Conservation (phyloP, 2,329 filamentous ascomycete genomes). For the Aspergillus quadricinctus region DNA sequence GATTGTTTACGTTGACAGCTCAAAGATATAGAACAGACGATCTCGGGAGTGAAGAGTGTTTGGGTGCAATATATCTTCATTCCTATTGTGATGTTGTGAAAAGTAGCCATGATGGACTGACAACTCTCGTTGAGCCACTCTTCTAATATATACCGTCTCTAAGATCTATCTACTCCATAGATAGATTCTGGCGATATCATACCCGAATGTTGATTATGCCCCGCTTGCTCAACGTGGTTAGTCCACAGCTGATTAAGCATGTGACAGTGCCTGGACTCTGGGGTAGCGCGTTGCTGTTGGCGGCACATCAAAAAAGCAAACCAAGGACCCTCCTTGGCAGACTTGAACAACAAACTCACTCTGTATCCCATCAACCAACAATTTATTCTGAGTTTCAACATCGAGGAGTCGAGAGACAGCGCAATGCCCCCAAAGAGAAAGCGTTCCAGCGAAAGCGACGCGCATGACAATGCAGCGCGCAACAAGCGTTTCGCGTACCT, state of each 20-base stretch:
- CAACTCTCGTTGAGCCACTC: not conserved
- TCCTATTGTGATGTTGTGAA: not conserved
- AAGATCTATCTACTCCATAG: no score
- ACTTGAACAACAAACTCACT: not conserved
- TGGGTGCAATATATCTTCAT: not conserved
- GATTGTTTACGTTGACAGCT: not conserved
- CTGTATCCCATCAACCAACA: not conserved
- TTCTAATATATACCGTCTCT: not conserved
- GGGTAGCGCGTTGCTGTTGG: not conserved
- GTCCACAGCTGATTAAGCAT: not conserved
- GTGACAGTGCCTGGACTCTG: not conserved
- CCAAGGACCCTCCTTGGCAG: not conserved
- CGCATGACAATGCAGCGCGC: conserved; percentile 11
- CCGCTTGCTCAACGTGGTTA: not conserved
- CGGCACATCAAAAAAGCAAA: not conserved
- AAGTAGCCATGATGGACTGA: not conserved
- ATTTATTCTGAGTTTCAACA: not conserved
- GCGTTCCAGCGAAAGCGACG: conserved; percentile 18
- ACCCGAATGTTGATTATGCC: not conserved
- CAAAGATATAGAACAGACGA: not conserved
- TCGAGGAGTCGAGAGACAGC: not conserved
- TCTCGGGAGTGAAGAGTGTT: not conserved
- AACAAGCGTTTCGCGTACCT: conserved; percentile 36
- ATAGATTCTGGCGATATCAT: not conserved
- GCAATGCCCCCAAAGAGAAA: conserved; percentile 25